Conservation (phyloP, 2,329 filamentous ascomycete species). For the Penicillium sp. region DNA sequence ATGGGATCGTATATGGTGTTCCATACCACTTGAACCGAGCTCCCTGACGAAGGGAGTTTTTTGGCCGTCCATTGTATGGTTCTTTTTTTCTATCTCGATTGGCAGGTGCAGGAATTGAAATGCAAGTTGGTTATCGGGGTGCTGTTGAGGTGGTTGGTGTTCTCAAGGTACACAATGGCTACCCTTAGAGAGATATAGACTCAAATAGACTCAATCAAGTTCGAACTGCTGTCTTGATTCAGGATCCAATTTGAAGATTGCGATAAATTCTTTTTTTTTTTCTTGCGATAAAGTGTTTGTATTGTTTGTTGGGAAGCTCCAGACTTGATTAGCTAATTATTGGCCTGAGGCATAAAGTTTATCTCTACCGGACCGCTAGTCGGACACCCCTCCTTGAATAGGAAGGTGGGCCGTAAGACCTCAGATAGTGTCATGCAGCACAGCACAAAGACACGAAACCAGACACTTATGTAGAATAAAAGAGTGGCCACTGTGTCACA, state of each 20-base stretch:
- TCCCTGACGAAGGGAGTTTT: constrained; percentile 72
- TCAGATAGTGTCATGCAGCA: too few relatives aligned
- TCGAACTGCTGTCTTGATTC: constrained; percentile 7
- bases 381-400: too few relatives aligned
- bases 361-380: too few relatives aligned
- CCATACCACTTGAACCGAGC: constrained; percentile 73
- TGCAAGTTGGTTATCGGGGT: neutral
- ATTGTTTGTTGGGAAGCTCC: constrained; percentile 17
- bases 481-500: too few relatives aligned
- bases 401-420: too few relatives aligned
- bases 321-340: neutral
- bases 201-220: neutral
- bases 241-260: constrained; percentile 9
- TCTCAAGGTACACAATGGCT: neutral
- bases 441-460: too few relatives aligned
- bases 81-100: constrained; percentile 9
- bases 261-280: constrained; percentile 30
- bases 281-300: constrained; percentile 23
- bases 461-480: too few relatives aligned
- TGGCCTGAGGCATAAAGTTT: neutral
- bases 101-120: constrained; percentile 7
- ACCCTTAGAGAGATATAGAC: neutral
- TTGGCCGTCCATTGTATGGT: constrained; percentile 38
- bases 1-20: too few relatives aligned
- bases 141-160: neutral